Evolutionary conservation across 2,329 filamentous ascomycete species (phyloP).

Genomic region (Verticillium nonalfalfae): DNA sequence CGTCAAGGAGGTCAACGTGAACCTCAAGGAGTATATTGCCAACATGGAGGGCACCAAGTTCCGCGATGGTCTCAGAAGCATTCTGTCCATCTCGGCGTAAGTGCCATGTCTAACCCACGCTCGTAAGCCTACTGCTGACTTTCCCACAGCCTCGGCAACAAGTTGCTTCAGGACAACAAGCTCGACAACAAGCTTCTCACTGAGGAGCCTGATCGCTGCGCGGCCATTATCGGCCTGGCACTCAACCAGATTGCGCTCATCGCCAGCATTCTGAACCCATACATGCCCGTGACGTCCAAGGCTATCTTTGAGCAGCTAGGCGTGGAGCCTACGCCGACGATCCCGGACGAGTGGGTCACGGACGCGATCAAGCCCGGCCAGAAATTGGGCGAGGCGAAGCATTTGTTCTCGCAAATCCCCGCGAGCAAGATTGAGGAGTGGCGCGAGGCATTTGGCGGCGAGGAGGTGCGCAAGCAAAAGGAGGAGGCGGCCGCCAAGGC

Average conservation of each 20-base stretch:
- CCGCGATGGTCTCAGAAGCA: constrained; percentile 56
- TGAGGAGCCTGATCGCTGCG: constrained; percentile 47
- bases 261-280: constrained; percentile 72
- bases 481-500: constrained; percentile 46
- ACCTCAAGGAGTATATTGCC: constrained; percentile 60
- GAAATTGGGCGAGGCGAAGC: constrained; percentile 71
- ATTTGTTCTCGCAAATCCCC: constrained; percentile 79
- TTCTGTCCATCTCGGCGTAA: constrained; percentile 58
- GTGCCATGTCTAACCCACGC: constrained; percentile 4
- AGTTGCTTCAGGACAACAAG: constrained; percentile 44
- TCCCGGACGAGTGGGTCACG: constrained; percentile 62
- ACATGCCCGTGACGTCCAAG: constrained; percentile 73
- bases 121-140: not conserved
- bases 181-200: constrained; percentile 49
- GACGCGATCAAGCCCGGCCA: constrained; percentile 64
- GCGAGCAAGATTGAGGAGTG: constrained; percentile 77
- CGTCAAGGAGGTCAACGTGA: constrained; percentile 57
- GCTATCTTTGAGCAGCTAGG: constrained; percentile 75
- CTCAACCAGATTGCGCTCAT: constrained; percentile 80
- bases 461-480: constrained; percentile 62
- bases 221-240: constrained; percentile 65
- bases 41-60: constrained; percentile 68
- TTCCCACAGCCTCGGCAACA: constrained; percentile 32
- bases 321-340: constrained; percentile 39
- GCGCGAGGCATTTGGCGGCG: constrained; percentile 67